Evolutionary conservation across 495 filamentous ascomycete genomes (phyloP).

Genomic region (Trichoderma orchidacearum): DNA sequence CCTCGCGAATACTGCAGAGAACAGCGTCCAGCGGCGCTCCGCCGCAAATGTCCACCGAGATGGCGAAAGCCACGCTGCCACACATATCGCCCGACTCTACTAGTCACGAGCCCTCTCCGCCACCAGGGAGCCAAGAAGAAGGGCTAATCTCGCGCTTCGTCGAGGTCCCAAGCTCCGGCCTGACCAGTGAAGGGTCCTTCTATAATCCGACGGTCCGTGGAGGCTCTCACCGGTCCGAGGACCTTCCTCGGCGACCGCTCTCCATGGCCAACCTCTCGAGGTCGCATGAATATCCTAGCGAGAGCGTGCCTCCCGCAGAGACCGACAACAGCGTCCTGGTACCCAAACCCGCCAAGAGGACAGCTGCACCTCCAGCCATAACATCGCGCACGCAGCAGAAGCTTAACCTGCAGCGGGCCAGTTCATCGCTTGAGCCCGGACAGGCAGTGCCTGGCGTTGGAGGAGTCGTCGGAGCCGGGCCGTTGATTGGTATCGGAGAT

Average conservation of each 20-base stretch:
- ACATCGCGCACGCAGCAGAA: conserved; percentile 59
- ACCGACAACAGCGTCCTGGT: conserved; percentile 24
- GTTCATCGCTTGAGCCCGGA: conserved; percentile 46
- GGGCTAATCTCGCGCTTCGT: conserved; percentile 24
- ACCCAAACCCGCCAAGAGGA: conserved; percentile 15
- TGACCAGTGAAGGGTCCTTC: conserved; percentile 12
- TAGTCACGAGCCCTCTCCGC: conserved; percentile 20
- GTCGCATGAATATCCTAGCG: conserved; percentile 4
- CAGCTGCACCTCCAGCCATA: conserved; percentile 25
- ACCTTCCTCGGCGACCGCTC: conserved; percentile 13
- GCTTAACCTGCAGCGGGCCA: conserved; percentile 53
- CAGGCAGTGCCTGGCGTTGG: conserved; percentile 25
- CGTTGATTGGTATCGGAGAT: conserved; percentile 19
- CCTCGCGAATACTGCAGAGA: conserved; percentile 44
- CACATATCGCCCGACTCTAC: conserved; percentile 20
- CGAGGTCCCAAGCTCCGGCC: conserved; percentile 16
- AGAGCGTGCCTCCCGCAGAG: conserved; percentile 12
- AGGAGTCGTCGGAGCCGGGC: conserved; percentile 16
- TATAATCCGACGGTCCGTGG: conserved; percentile 7
- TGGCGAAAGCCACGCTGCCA: conserved; percentile 31
- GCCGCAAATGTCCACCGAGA: conserved; percentile 45
- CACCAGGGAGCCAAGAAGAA: conserved; percentile 4
- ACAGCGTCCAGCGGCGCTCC: conserved; percentile 39
- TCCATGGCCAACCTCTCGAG: conserved; percentile 21
- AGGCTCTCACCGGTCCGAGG: neutral